A percentile compares a stretch with the other conserved stretches of the same genome.
phyloP scores from a whole-genome alignment of 768 basidiomycete species.

The Xanthoconium stramineum region DNA sequence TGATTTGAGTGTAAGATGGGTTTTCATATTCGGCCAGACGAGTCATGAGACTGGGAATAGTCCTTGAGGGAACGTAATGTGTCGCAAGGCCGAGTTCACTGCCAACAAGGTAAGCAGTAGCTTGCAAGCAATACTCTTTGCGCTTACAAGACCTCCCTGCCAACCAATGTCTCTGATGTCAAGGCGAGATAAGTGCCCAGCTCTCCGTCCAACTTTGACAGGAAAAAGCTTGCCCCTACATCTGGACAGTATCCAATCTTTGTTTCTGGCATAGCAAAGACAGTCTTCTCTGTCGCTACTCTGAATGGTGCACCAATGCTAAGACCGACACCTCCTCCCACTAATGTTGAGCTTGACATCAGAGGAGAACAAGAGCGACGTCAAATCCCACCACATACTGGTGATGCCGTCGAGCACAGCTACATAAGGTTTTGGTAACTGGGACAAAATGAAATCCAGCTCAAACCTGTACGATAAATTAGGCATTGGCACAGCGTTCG shows the following conservation, averaged over 20 bases:
- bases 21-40: slow-evolving; percentile 50
- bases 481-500: slow-evolving; percentile 4
- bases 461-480: slow-evolving; percentile 57
- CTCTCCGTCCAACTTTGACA: slow-evolving; percentile 87
- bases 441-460: slow-evolving; percentile 68
- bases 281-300: slow-evolving; percentile 88
- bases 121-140: background rate
- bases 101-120: slow-evolving; percentile 14
- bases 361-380: background rate
- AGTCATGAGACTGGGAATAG: slow-evolving; percentile 67
- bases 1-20: slow-evolving; percentile 45
- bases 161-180: slow-evolving; percentile 68
- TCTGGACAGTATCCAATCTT: slow-evolving; percentile 90
- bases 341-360: slow-evolving; percentile 37
- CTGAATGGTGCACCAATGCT: slow-evolving; percentile 81
- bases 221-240: slow-evolving; percentile 88
- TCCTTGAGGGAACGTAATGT: slow-evolving; percentile 80
- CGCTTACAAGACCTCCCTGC: slow-evolving; percentile 84
- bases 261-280: slow-evolving; percentile 96
- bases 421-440: slow-evolving; percentile 83
- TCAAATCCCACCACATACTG: slow-evolving; percentile 49
- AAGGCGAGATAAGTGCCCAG: slow-evolving; percentile 92
- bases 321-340: slow-evolving; percentile 96
- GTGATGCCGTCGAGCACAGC: slow-evolving; percentile 88
- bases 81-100: slow-evolving; percentile 94